Evolutionary conservation across 148 eudicot genomes (phyloP).

Genomic region (Limonium bicolor): DNA sequence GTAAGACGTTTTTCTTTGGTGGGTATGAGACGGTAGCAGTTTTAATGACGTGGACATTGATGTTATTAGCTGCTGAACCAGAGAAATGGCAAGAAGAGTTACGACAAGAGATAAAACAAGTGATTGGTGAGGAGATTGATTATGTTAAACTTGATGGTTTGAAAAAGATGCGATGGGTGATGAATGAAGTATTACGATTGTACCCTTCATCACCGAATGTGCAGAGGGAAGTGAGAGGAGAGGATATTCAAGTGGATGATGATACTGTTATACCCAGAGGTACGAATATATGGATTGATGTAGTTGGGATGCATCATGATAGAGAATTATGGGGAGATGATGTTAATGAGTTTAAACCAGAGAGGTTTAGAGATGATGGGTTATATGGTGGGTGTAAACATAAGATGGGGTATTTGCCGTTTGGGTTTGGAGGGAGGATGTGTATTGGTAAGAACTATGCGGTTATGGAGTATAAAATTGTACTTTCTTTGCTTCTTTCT

Average conservation of each 20-base stretch:
- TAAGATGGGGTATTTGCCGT: conserved; percentile 84
- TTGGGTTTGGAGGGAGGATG: conserved; percentile 95
- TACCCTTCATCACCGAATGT: conserved; percentile 82
- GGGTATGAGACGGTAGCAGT: conserved; percentile 5
- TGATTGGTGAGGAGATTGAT: conserved; percentile 4
- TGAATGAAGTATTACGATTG: conserved; percentile 62
- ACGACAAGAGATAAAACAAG: conserved; percentile 2
- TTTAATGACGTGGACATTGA: conserved; percentile 1
- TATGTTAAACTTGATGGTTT: neutral
- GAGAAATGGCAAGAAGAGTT: conserved; percentile 3
- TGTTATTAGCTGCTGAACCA: conserved; percentile 3
- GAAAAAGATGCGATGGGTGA: conserved; percentile 81
- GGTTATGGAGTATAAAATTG: conserved; percentile 70
- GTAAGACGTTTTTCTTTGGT: conserved; percentile 6
- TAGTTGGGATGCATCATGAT: conserved; percentile 81
- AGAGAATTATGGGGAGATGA: conserved; percentile 56
- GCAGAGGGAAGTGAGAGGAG: conserved; percentile 54
- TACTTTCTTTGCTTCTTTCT: conserved; percentile 37
- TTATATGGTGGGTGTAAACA: conserved; percentile 56
- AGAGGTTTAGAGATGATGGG: conserved; percentile 40
- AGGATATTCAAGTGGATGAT: conserved; percentile 41
- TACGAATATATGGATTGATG: conserved; percentile 80
- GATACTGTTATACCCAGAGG: conserved; percentile 38
- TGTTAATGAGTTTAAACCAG: conserved; percentile 59
- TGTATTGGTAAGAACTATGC: conserved; percentile 65